Evolutionary conservation across 2,329 filamentous ascomycete species (phyloP), one percentile per base, ranked within the genome.

Genomic region (Ophiosphaerella korrae): DNA sequence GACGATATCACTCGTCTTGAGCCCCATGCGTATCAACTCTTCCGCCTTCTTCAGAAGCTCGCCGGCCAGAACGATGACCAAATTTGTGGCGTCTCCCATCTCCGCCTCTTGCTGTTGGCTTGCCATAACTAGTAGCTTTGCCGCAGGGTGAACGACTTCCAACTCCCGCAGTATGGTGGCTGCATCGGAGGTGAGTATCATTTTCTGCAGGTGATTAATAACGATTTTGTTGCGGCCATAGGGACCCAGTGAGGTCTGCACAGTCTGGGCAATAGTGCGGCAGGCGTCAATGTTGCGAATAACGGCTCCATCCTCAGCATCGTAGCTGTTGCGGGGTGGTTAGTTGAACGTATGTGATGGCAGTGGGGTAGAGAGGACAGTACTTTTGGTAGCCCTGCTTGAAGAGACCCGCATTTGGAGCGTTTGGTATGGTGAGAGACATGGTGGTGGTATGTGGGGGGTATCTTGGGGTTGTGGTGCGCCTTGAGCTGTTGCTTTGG

Each of bases 171-270:
- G 84, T 73, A 99, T 99, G 37, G 94, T 97, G 62, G 94, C 94
- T 60, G 94, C 94, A 73, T 99, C 94, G 54, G 92, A 97, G 65
- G 95, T 99, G 60, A 99, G 83, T 67, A 97, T 96, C 94, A 99
- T 97, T 84, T 99, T 99, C 77, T 96, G 91, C 58, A 99, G 84
- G 80, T 99, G 95, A 82, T 99, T 99, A 83, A 99, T 97, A 80
- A 99, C 91, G 73, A 99, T 92, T 82, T 99, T 99, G 83, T 99
- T 99, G 77, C 94, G 90, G 71, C 94, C 94, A 78, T 96, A 97
- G 53, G 94, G 94, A 45, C 94, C 95, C 32, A 99, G 84, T 39
- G 94, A 97, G 50, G 94, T 97, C 81, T 96, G 92, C 42, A 99
- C 94, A 45, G 94, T 99, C 68, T 89, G 90, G 52, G 94, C 87